Percentiles rank a stretch among this genome's conserved stretches.
phyloP scores from a whole-genome alignment of 371 early-diverging fungal species.

The Haplosporangium sp. region DNA sequence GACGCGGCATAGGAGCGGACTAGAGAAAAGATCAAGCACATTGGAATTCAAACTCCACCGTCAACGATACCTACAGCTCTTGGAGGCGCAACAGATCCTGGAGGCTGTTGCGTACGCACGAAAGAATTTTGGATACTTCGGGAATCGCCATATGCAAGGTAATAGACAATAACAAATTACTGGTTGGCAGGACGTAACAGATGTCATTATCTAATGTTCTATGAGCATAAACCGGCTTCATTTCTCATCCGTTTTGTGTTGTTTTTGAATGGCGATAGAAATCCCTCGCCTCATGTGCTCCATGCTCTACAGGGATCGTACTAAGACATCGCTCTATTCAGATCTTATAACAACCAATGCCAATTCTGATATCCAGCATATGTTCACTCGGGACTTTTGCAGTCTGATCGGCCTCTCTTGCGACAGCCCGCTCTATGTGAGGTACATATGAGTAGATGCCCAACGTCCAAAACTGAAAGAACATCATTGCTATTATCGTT shows the following conservation, averaged over 20 bases:
- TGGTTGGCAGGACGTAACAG: neutral
- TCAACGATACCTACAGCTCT: conserved; percentile 79
- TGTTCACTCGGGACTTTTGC: conserved; percentile 91
- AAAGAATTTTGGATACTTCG: conserved; percentile 74
- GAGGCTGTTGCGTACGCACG: conserved; percentile 85
- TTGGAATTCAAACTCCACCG: conserved; percentile 89
- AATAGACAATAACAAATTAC: neutral
- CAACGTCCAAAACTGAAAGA: neutral
- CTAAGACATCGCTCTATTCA: conserved; percentile 72
- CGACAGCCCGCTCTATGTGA: conserved; percentile 82
- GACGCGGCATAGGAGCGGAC: conserved; percentile 61
- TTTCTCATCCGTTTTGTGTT: conserved; percentile 39
- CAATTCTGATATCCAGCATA: conserved; percentile 73
- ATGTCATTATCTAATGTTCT: neutral
- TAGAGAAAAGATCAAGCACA: conserved; percentile 68
- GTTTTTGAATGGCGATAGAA: conserved; percentile 63
- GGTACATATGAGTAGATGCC: conserved; percentile 53
- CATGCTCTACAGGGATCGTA: conserved; percentile 61
- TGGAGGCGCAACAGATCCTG: conserved; percentile 55
- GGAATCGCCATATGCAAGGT: conserved; percentile 73
- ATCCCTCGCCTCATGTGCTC: conserved; percentile 79
- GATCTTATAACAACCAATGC: conserved; percentile 66
- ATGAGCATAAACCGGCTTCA: neutral
- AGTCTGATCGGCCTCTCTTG: conserved; percentile 80
- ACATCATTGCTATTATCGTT: neutral